Conservation (phyloP, 768 basidiomycete species). For the Termitomyces bulborhizus region DNA sequence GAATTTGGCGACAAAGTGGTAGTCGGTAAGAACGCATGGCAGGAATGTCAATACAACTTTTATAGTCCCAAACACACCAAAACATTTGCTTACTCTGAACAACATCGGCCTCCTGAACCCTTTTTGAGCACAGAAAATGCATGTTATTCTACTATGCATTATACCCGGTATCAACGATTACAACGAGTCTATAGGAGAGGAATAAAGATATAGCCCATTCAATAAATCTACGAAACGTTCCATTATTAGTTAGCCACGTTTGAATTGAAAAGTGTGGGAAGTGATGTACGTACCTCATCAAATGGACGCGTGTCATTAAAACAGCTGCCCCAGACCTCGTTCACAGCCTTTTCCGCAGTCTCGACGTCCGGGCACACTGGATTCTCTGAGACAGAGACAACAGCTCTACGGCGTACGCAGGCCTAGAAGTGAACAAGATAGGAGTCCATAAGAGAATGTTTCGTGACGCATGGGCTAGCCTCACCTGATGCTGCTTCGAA, state of each 20-base stretch:
- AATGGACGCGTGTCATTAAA: slow-evolving; percentile 94
- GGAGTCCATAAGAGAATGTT: background rate
- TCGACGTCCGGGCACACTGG: slow-evolving; percentile 70
- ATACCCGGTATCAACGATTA: background rate
- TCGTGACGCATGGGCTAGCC: slow-evolving; percentile 7
- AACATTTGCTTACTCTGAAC: slow-evolving; percentile 1
- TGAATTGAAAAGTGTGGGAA: background rate
- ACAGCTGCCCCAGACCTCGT: slow-evolving; percentile 97
- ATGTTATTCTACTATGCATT: background rate
- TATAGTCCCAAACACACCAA: slow-evolving; percentile 23
- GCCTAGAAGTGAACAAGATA: slow-evolving; percentile 37
- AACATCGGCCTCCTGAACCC: background rate
- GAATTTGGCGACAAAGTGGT: slow-evolving; percentile 12
- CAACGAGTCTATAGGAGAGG: background rate
- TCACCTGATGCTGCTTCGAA: slow-evolving; percentile 92
- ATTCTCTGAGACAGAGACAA: slow-evolving; percentile 76
- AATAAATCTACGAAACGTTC: slow-evolving; percentile 15
- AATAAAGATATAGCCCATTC: background rate
- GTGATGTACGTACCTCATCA: slow-evolving; percentile 65
- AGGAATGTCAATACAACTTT: slow-evolving; percentile 12
- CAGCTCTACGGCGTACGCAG: slow-evolving; percentile 85
- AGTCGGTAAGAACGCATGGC: slow-evolving; percentile 9
- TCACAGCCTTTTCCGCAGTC: slow-evolving; percentile 83
- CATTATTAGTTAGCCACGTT: slow-evolving; percentile 3
- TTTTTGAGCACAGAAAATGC: background rate